Evolutionary conservation across 345 rosid genomes (phyloP).

Genomic region (Corchorus olitorius): DNA sequence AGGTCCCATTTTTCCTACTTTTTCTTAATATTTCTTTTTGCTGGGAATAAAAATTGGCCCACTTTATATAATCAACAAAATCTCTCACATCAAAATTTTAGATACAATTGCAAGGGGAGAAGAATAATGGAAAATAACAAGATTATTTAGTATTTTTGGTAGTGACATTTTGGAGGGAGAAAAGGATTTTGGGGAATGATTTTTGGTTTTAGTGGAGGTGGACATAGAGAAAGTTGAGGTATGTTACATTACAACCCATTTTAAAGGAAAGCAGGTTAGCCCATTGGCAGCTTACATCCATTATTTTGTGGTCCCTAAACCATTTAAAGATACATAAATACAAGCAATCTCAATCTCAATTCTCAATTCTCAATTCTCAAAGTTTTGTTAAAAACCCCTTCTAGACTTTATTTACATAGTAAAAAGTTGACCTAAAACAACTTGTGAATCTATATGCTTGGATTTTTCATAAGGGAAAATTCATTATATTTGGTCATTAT

Average conservation of each 20-base stretch:
- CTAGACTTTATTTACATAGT: neutral
- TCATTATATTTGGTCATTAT: neutral
- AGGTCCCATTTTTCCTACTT: neutral
- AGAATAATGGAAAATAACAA: conserved; percentile 2
- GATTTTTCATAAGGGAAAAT: neutral
- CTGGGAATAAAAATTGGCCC: neutral
- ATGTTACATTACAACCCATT: neutral
- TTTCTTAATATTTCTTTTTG: neutral
- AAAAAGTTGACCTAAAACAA: neutral
- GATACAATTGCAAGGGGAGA: conserved; percentile 1
- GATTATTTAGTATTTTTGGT: neutral
- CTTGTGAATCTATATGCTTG: neutral
- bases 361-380: neutral
- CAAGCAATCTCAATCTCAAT: neutral
- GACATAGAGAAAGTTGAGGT: conserved; percentile 21
- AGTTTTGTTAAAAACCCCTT: neutral
- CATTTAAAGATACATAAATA: neutral
- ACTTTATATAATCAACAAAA: conserved; percentile 14
- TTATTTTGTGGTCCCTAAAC: neutral
- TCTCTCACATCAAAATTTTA: conserved; percentile 18
- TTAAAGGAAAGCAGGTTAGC: neutral
- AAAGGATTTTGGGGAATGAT: conserved; percentile 23
- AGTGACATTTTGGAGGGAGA: conserved; percentile 15
- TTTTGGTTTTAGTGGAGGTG: neutral
- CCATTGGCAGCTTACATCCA: neutral